Base-by-base conservation (phyloP, 2,329 filamentous ascomycete species). In the Aspergillus sp. region DNA sequence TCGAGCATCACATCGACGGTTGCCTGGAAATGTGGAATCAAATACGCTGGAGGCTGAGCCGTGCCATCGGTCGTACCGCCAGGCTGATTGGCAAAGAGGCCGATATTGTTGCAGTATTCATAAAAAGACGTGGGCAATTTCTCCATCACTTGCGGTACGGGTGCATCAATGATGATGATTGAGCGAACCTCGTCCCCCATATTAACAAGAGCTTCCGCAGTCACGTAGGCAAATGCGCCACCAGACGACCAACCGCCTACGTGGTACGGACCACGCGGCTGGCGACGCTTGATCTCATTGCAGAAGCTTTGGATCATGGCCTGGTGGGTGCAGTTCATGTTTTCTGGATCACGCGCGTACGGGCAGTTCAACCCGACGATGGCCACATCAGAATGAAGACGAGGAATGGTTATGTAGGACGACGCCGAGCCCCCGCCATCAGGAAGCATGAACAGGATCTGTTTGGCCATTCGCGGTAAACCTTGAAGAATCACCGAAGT, bases 191-290 rank as follows among this genome's bases (percentile, higher is more conserved):
- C 52, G 56, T 67, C 81, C 15, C 83, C 81, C 0, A 74, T 77
- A 58, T 77, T 77, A 55, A 77, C 77, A 15, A 89, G 78, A 62
- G 86, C 82, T 57, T 80, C 79, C 65, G 83, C 79, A 12, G 84
- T 83, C 64, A 87, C 84, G 63, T 82, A 89, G 33, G 87, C 85
- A 52, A 86, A 84, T 43, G 89, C 84, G 40, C 88, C 87, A 12
- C 88, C 88, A 1, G 86, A 86, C 25, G 83, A 88, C 87, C 87
- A 90, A 19, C 88, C 88, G 8, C 84, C 81, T 1, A 90, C 70
- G 33, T 79, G 77, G 71, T 88, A 89, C 0, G 86, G 84, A 0
- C 73, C 72, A 23, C 70, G 60, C 2, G 75, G 73, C 60, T 79
- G 73, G 35, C 73, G 63, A 6, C 69, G 67, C 2, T 68, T 68